Base-by-base conservation (phyloP, 352 stramenopile genomes). In the Pythium brachiatum region DNA sequence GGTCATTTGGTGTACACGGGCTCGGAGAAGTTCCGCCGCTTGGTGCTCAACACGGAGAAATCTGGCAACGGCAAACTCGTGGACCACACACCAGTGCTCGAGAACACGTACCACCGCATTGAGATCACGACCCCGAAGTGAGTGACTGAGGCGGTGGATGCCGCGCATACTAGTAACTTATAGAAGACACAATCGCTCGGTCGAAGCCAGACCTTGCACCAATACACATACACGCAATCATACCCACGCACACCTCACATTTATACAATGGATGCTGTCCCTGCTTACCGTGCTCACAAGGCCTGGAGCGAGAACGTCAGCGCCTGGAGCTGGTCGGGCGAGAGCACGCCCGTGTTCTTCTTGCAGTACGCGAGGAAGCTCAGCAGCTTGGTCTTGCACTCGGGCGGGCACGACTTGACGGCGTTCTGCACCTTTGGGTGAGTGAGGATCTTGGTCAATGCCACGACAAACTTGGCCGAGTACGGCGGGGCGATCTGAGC, bases 351-450 rank as follows among this genome's bases (percentile, higher is more conserved):
- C 20, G 70, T 60, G 52, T 88, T 88, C 54, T 88, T 88, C 50
- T 80, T 83, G 68, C 83, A 92, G 52, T 88, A 92, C 27, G 36
- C 56, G 48, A 83, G 70, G 44, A 94, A 95, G 21, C 62, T 74
- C 29, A 67, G 70, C 48, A 95, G 62, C 68, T 93, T 92, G n/a
- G 72, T 50, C 60, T 90, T 92, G 64, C 72, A 91, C 54, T 95
- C 86, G 0, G 68, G 56, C 25, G 86, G 85, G 57, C 86, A 94
- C 29, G 83, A 87, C 52, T 88, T 92, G 51, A 94, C 78, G 1
- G 86, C 86, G 29, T 83, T 92, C 46, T 91, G 79, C 34, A 95
- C 84, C 57, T 95, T 95, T 3, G 86, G 84, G 53, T 95, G 86
- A 18, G 81, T 88, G 57, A 95, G 51, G 39, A 95, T 90, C 60